Evolutionary conservation across 2,329 filamentous ascomycete species (phyloP), one percentile per base, ranked within the genome.

Genomic region (Helotiales sp.): DNA sequence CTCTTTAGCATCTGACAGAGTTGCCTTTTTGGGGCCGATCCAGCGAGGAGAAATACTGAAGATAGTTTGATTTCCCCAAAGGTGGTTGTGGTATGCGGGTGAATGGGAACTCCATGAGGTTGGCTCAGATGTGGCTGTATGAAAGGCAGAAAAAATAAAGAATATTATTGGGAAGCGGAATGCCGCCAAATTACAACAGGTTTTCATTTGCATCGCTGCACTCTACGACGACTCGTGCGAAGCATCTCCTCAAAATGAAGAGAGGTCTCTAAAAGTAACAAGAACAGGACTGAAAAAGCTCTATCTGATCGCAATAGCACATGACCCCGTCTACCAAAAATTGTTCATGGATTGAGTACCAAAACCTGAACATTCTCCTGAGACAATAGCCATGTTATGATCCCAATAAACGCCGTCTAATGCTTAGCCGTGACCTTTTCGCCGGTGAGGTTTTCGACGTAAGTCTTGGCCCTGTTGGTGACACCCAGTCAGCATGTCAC

Each of bases 351-450:
- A 34, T 43, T 45, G 34, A 58, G 30, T 28, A 45, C 40, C 26
- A 28, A 45, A 59, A 59, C 22, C 55, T 34, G 20, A 45, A 59
- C 1, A 43, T 5, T 28, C 45, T 20, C 40, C 37, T 20, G n/a
- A 30, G 30, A 62, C 47, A 62, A 52, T 24, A 54, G 49, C 15
- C 49, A 52, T 22, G 52, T 22, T 58, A 45, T 50, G 49, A 65
- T 52, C 28, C 40, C 22, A 59, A 47, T 24, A 40, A 77, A 75
- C 80, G 78, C 78, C 79, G 73, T 76, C 80, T 87, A 90, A 85
- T 90, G 88, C 85, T 90, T 90, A 76, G 87, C 87, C 71, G 87
- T 87, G 75, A 89, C 86, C 76, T 79, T 75, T 28, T 90, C 88
- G 69, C 88, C 88, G 58, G 88, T 90, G 78, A 90, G 68, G 79